Evolutionary conservation across 73 alveolate genomes (phyloP), one percentile per base, ranked within the genome.

Genomic region (Uronychia setigera): DNA sequence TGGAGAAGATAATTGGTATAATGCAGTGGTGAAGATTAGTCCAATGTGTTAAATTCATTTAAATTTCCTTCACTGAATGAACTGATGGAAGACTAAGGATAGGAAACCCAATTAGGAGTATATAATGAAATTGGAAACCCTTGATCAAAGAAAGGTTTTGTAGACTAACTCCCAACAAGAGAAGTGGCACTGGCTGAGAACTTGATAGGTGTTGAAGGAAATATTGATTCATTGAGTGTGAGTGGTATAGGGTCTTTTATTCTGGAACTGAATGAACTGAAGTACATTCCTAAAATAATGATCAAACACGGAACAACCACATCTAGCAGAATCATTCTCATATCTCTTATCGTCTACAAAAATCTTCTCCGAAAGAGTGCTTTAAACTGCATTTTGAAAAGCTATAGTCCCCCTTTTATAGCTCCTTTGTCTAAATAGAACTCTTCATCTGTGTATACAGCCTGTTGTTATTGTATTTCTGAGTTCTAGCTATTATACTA

Each of bases 301-400:
- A 93, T 58, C 27, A 87, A 59, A 1, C 87, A 79, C 25, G 98
- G 98, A 76, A 93, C 90, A 46, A 93, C 74, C 28, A 93, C 78
- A 80, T 93, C 98, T 30, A 93, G 75, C 80, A 91, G 80, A 31
- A 93, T 83, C 34, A 95, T 87, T 78, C 92, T 90, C 27, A 87
- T 89, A 77, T 93, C 98, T 87, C 98, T 91, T 28, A 80, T 35
- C 31, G 87, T 82, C 78, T 89, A 92, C 59, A 83, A 82, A 46
- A 58, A 34, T 85, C 93, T 93, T 84, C 87, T 93, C 79, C 87
- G 87, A 31, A 91, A 74, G 58, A 93, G 86, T 35, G 92, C 90
- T 26, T 85, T 78, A 1, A 88, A 9, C 80, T 93, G 74, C 32
- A 78, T 57, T 80, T 88, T 81, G 19, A 46, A 46, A 19, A 46